Base-by-base conservation (phyloP, 345 rosid genomes). In the Syzygium grande region DNA sequence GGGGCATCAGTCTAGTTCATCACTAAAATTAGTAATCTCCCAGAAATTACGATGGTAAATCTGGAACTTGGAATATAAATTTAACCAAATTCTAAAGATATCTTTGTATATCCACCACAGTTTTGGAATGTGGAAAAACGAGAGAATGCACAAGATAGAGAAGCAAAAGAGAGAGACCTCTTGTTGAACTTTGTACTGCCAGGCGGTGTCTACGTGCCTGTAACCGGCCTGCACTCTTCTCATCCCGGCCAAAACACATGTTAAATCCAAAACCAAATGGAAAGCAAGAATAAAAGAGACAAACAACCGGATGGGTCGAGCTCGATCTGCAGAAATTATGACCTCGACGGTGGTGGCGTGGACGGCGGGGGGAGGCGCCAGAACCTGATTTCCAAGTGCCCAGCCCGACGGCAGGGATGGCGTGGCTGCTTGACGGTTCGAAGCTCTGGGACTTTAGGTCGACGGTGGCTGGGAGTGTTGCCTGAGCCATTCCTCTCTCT, bases 381-480 rank as follows among this genome's bases (percentile, higher is more conserved):
- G 93, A 89, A 27, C 94, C 94, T 51, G 95, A 90, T 54, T 43
- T 87, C 93, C 93, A 92, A 23, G 94, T 94, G 55, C 95, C 94
- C 53, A 95, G 88, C 25, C 95, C 95, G 23, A 93, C 88, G 52
- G 93, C 91, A 23, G 94, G 95, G 87, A 94, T 93, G 86, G 88
- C 88, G 88, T 91, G 94, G 78, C 94, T 94, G 43, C 93, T 92
- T 88, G 86, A 85, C 43, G 93, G 93, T 51, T 83, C 84, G 91
- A 93, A 94, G 80, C 88, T 91, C 90, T 93, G 91, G 21, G 80
- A 49, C 86, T 89, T 61, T 25, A 90, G 89, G 12, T 87, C 90
- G 25, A 89, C 41, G 41, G 41, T 29, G 29, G 63, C 63, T 38
- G 41, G 41, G 41, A 38, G 41, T 38, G 41, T 38, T 38, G 41